phyloP scores from a whole-genome alignment of 2,329 filamentous ascomycete species.

The Clonostachys byssicola region DNA sequence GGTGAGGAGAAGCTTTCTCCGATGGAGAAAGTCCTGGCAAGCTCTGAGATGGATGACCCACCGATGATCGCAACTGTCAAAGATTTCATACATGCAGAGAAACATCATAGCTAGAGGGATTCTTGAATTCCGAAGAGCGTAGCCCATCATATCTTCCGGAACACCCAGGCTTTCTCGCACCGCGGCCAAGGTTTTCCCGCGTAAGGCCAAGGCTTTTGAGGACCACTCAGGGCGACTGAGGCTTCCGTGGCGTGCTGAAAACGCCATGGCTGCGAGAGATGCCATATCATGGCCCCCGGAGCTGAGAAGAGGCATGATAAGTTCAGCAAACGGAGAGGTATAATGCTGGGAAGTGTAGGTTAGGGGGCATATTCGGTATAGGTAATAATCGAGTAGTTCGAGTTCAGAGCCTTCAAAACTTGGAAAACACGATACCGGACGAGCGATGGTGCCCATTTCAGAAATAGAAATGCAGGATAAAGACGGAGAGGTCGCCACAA shows the following conservation, averaged over 20 bases:
- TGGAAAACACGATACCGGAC: constrained; percentile 1
- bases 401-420: constrained; percentile 1
- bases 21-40: constrained; percentile 37
- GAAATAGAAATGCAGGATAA: too few species aligned
- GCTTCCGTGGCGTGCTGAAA: constrained; percentile 4
- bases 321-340: constrained; percentile 2
- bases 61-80: constrained; percentile 23
- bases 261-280: constrained; percentile 2
- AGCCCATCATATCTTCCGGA: neutral
- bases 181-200: constrained; percentile 1
- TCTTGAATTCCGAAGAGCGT: neutral
- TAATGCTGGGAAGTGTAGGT: neutral
- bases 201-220: neutral
- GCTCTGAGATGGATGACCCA: constrained; percentile 44
- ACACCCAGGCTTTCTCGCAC: neutral
- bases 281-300: constrained; percentile 1
- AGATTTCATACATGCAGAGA: constrained; percentile 21
- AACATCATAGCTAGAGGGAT: neutral
- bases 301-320: constrained; percentile 3
- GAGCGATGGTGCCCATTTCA: neutral
- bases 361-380: constrained; percentile 2
- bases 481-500: neutral
- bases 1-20: constrained; percentile 17
- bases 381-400: constrained; percentile 3
- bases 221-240: neutral